Percentiles rank a stretch among this genome's conserved stretches.
Conservation (phyloP, 2,329 filamentous ascomycete species). For the Pseudogymnoascus sp. region DNA sequence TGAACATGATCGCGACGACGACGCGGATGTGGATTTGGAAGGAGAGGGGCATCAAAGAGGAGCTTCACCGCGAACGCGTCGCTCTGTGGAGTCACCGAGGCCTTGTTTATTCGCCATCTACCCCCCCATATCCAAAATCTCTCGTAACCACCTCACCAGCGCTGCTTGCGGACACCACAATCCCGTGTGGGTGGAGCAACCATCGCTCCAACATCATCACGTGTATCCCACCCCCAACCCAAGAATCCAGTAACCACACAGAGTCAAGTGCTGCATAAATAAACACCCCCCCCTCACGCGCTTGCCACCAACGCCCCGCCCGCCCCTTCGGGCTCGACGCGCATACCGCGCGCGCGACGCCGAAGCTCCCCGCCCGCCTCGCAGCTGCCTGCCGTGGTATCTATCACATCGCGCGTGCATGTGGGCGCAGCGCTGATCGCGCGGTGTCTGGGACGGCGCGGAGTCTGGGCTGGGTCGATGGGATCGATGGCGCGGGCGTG, state of each 20-base stretch:
- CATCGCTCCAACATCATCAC: background rate
- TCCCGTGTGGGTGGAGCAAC: background rate
- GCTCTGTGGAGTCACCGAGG: background rate
- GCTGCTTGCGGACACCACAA: background rate
- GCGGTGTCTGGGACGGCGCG: background rate
- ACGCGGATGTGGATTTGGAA: background rate
- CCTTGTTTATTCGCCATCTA: background rate
- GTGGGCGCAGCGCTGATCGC: background rate
- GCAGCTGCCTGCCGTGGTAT: background rate
- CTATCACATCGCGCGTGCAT: background rate
- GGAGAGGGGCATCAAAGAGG: background rate
- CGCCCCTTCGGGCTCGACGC: background rate
- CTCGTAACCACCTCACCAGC: background rate
- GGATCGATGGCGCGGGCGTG: too few species aligned
- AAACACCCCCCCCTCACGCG: background rate
- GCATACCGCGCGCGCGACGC: background rate
- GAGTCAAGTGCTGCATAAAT: background rate
- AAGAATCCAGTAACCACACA: background rate
- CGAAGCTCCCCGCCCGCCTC: background rate
- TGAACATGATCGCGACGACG: background rate
- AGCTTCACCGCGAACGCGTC: background rate
- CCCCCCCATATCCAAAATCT: background rate
- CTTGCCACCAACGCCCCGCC: background rate
- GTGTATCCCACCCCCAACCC: background rate
- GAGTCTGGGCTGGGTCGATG: background rate